Base-by-base conservation (phyloP, 371 early-diverging fungal genomes). In the Sanchytrium tribonematis region DNA sequence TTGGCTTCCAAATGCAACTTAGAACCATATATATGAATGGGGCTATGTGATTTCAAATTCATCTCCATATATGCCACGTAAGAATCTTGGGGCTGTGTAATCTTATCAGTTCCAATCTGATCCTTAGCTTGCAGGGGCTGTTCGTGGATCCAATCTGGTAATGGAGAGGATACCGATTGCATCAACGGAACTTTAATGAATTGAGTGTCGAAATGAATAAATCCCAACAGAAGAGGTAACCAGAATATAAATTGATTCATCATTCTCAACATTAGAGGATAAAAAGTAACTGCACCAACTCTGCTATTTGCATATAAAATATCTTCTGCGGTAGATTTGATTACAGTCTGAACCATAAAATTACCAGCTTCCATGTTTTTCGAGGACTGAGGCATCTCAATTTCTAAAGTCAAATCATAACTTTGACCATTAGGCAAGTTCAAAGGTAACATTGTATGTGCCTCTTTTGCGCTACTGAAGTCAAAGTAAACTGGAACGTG, bases 11-110 rank as follows among this genome's bases (percentile, higher is more conserved):
- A 77, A 30, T 79, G 81, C 30, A 91, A 74, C 27, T 78, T 71
- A 30, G 84, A 84, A 29, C 75, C 76, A 75, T 92, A 91, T 0
- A 87, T 77, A 74, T 90, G 90, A 27, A 91, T 70, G 16, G 74
- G 73, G 2, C 80, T 77, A 28, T 80, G 77, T 17, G 87, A 85
- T 22, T 22, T 48, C 48, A 48, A 12, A 22, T 48, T 48, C 22
- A 48, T 48, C 22, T 48, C 48, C 48, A 48, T 48, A 48, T 12
- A 48, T 48, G 48, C 22, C 5, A 22, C 48, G 22, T 48, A 48
- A 48, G 48, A 22, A 22, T 48, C 48, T 22, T 48, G 48, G 22
- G 48, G 48, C 22, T 48, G 48, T 12, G 5, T 22, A 5, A 48
- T 22, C 22, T 48, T 48, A 48, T 12, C 5, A 22, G 48, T 48